Evolutionary conservation across 2,329 filamentous ascomycete species (phyloP).

Genomic region (Fusarium secorum): DNA sequence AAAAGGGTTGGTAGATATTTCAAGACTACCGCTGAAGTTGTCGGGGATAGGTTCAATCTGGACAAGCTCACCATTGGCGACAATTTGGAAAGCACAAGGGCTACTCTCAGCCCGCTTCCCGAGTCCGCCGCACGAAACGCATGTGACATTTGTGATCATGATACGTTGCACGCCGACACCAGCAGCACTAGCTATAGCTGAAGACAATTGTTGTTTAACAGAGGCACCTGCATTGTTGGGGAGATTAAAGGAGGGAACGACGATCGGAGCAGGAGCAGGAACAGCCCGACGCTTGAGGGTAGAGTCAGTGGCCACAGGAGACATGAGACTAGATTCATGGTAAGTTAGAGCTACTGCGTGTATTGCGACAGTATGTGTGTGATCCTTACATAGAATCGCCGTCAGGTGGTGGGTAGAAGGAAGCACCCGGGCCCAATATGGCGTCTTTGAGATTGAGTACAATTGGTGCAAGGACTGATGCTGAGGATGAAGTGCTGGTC

Average conservation of each 20-base stretch:
- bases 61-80: not conserved
- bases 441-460: not conserved
- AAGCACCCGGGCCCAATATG: not conserved
- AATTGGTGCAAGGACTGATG: not conserved
- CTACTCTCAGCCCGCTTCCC: not conserved
- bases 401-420: not conserved
- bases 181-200: too few relatives aligned
- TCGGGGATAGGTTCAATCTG: not conserved
- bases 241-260: not conserved
- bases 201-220: accelerated
- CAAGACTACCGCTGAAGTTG: accelerated
- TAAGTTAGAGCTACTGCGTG: not conserved
- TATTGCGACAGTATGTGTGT: too few relatives aligned
- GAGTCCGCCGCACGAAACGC: not conserved
- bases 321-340: not conserved
- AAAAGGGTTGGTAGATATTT: not conserved
- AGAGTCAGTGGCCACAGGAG: not conserved
- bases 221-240: not conserved
- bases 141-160: too few relatives aligned
- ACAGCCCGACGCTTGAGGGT: not conserved
- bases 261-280: not conserved
- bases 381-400: not conserved
- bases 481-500: not conserved
- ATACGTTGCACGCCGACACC: too few relatives aligned
- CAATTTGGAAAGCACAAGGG: not conserved